These are phyloP conservation scores for Parasitella parasitica DNA, from an alignment of 371 early-diverging fungal species.

Conservation along the genomic window DNA sequence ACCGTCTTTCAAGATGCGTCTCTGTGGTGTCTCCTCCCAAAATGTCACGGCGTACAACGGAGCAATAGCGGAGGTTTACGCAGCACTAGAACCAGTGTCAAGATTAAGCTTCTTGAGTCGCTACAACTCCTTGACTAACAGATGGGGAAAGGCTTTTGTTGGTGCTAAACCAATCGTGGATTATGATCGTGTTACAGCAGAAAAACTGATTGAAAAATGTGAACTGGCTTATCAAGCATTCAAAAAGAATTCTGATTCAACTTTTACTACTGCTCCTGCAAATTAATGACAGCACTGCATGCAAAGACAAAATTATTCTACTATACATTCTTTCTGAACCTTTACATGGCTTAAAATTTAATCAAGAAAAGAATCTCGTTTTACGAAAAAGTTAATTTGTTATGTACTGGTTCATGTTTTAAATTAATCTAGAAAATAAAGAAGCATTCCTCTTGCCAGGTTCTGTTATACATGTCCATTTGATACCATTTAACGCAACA, in stretches of 20 bases:
- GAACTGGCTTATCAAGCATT: constrained; percentile 36
- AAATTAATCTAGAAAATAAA: neutral
- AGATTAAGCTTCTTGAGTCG: constrained; percentile 46
- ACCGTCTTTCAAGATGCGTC: constrained; percentile 27
- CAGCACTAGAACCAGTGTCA: constrained; percentile 42
- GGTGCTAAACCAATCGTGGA: constrained; percentile 20
- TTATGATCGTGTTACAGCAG: constrained; percentile 27
- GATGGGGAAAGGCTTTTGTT: constrained; percentile 49
- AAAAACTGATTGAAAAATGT: constrained; percentile 34
- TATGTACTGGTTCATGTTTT: neutral
- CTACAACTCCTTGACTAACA: constrained; percentile 43
- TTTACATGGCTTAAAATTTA: too few relatives aligned
- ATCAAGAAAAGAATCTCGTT: neutral
- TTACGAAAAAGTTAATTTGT: neutral
- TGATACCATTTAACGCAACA: neutral
- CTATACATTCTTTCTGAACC: neutral
- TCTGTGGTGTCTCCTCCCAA: constrained; percentile 55
- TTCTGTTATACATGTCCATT: neutral
- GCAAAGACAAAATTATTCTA: neutral
- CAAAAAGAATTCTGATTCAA: constrained; percentile 14
- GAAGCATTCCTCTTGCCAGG: neutral
- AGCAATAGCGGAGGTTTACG: constrained; percentile 49
- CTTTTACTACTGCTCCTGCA: neutral
- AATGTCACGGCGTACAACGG: constrained; percentile 63
- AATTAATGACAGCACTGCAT: neutral